Evolutionary conservation across 1,139 yeast genomes (phyloP), one percentile per base, ranked within the genome.

Genomic region (Waltiozyma sp.): DNA sequence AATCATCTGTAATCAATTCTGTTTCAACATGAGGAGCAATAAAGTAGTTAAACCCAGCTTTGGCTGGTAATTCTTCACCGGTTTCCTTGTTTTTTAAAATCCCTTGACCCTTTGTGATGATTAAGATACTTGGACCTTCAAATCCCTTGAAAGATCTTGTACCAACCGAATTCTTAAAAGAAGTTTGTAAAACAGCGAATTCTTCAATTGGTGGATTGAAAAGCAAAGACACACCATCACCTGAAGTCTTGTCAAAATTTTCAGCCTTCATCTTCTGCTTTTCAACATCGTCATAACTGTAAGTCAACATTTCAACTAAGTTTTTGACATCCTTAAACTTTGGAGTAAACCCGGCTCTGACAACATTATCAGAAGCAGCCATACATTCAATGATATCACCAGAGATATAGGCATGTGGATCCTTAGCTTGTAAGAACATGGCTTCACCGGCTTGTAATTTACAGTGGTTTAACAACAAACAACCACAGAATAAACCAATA

Each of bases 301-400:
- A 91, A 4, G 96, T 89, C 63, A 91, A 75, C 94, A 86, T 87
- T 43, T 75, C 77, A 36, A 91, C 97, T 60, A 91, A 74, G 59
- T 84, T 86, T 50, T 80, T 67, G 45, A 91, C 97, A 63, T 93
- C 98, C 67, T 89, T 91, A 69, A 89, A 91, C 65, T 93, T 91
- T 47, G 98, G 98, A 14, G 98, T 91, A 70, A 91, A 91, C 10
- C 98, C 99, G 8, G 97, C 95, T 64, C 98, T 79, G 40, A 91
- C 96, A 46, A 91, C 99, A 58, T 91, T 91, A 63, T 91, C 99
- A 37, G 95, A 82, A 13, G 97, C 96, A 41, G 98, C 98, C 99
- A 91, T 91, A 69, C 98, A 93, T 67, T 91, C 99, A 57, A 91
- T 89, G 54, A 91, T 91, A 62, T 91, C 97, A 52, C 98, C 98